Evolutionary conservation across 1,284 basidiomycete species (phyloP), one percentile per base, ranked within the genome.

Genomic region (Ganoderma sinense): DNA sequence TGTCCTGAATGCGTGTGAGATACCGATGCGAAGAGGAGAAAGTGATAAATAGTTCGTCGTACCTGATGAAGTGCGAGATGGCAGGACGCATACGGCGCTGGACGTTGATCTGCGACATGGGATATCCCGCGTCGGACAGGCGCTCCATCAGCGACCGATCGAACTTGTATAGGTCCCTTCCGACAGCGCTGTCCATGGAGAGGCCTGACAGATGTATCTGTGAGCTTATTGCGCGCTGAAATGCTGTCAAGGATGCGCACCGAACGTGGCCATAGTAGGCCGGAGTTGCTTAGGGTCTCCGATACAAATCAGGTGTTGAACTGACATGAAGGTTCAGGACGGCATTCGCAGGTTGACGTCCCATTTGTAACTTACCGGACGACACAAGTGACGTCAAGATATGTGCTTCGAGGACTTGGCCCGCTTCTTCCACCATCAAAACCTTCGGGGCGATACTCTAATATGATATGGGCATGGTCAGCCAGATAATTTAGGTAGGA

Each of bases 351-450:
- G 10, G 4, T 23, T 7, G 2, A 26, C 48, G 4, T 51, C 23
- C 23, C 8, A 51, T 11, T 11, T 23, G 23, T 6, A 4, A 58
- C 69, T 40, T 58, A 75, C 74, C 73, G 0, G 74, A 75, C 0
- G 87, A 85, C 2, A 91, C 89, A 0, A 93, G 82, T 40, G 83
- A 86, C 0, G 86, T 86, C 0, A 93, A 76, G 16, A 92, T 83
- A 74, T 94, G 92, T 0, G 92, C 88, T 78, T 94, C 93, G 20
- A 94, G 84, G 0, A 94, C 91, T 80, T 94, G 92, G 0, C 93
- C 93, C 0, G 93, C 92, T 77, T 94, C 93, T 43, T 77, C 73
- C 0, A 78, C 73, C 65, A 77, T 69, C 1, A 77, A 48, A 0
- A 82, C 87, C 53, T 83, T 68, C 1, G 81, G 81, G 1, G 60